These are phyloP conservation scores for Phytophthora chlamydospora DNA, from an alignment of 352 stramenopile species.

Conservation along the genomic window DNA sequence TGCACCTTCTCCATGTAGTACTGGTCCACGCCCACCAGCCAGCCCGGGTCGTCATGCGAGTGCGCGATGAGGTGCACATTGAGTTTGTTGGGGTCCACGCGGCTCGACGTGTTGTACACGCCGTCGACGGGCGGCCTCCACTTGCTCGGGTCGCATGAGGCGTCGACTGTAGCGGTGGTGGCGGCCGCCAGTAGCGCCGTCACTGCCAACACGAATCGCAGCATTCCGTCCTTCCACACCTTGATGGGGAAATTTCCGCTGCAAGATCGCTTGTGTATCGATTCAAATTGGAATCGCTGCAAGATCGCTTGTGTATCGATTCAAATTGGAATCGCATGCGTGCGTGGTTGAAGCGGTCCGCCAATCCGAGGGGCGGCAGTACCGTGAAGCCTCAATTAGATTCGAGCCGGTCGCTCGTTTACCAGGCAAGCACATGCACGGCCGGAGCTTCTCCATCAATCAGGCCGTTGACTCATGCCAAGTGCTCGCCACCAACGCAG, in stretches of 20 bases:
- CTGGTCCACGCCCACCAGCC: conserved; percentile 97
- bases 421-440: background rate
- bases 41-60: conserved; percentile 96
- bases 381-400: background rate
- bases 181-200: conserved; percentile 1
- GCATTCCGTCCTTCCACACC: no score
- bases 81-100: conserved; percentile 72
- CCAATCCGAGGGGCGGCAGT: conserved; percentile 11
- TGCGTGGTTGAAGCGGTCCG: conserved; percentile 21
- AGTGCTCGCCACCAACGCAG: conserved; percentile 8
- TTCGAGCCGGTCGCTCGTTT: background rate
- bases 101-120: conserved; percentile 71
- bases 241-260: conserved; percentile 8
- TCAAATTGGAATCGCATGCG: conserved; percentile 13
- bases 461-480: conserved; percentile 4
- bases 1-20: conserved; percentile 95
- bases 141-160: conserved; percentile 62
- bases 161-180: background rate
- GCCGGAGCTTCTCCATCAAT: background rate
- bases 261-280: background rate
- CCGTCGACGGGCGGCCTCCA: conserved; percentile 68
- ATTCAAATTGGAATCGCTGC: no score
- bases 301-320: conserved; percentile 3
- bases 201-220: no score
- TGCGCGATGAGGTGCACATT: conserved; percentile 97